Percentiles rank a stretch among this genome's conserved stretches.
phyloP scores from a whole-genome alignment of 108 stramenopile species.

The Asterionellopsis glacialis region DNA sequence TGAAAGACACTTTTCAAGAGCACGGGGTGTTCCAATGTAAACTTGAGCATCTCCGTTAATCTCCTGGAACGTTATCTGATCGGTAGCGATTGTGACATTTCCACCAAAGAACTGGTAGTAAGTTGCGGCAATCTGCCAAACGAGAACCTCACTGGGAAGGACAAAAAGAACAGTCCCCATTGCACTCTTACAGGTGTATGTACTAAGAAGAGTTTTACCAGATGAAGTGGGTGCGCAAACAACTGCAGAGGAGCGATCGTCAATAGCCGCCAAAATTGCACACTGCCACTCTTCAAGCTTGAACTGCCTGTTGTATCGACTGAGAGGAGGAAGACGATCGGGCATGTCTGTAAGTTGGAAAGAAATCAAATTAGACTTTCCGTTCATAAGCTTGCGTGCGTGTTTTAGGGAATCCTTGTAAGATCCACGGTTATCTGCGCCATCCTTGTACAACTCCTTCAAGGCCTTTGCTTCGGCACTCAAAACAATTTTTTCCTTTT shows the following conservation, averaged over 20 bases:
- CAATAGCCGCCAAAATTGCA: constrained; percentile 87
- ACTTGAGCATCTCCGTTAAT: constrained; percentile 88
- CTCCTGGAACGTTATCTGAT: constrained; percentile 88
- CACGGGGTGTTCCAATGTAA: constrained; percentile 96
- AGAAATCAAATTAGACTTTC: constrained; percentile 80
- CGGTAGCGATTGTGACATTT: constrained; percentile 91
- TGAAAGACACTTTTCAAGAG: constrained; percentile 88
- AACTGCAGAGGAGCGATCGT: constrained; percentile 87
- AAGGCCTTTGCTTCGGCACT: constrained; percentile 62
- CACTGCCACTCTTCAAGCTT: constrained; percentile 98
- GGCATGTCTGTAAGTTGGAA: constrained; percentile 97
- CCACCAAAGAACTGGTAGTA: constrained; percentile 96
- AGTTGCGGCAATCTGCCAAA: constrained; percentile 99
- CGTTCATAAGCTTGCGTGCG: constrained; percentile 85
- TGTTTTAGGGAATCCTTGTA: constrained; percentile 93
- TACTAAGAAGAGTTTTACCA: constrained; percentile 98
- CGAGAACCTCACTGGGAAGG: constrained; percentile 97
- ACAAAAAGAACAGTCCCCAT: constrained; percentile 92
- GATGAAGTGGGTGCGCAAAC: constrained; percentile 98
- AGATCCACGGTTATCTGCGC: constrained; percentile 68
- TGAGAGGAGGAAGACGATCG: constrained; percentile 96
- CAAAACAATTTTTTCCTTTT: constrained; percentile 58
- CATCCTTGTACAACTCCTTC: constrained; percentile 82
- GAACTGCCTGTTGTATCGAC: constrained; percentile 91
- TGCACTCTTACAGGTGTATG: constrained; percentile 92